Evolutionary conservation across 164 flowering plant species (phyloP), one percentile per base, ranked within the genome.

Genomic region (Amborella trichopoda): DNA sequence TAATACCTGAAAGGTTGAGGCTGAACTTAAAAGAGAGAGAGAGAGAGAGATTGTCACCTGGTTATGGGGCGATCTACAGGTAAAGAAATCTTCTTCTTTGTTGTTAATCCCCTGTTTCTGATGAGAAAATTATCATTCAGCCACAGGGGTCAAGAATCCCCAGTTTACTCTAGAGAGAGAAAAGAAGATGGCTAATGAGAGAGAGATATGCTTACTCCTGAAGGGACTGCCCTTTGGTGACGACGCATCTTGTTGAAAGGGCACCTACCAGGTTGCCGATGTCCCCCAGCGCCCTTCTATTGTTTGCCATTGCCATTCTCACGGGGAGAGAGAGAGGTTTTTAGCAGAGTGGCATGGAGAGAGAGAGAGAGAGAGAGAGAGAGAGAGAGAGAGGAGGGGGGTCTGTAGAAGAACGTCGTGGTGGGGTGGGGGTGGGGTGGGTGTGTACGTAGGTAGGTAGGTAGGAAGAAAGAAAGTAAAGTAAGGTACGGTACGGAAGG

Each of bases 271-370:
- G 30, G 37, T 47, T 55, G 28, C 46, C 39, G n/a, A 55, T 37
- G 22, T 55, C 52, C 39, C 52, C 40, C 5, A 55, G 45, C 26
- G 52, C 59, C 23, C 59, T 55, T 20, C 59, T 26, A 17, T 55
- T 55, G 30, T 26, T 26, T 13, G 36, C 44, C 40, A 51, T 55
- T 28, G 50, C 23, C 30, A 49, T 49, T 43, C 27, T 55, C 28
- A 26, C 19, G 32, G 17, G 36, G 17, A n/a, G 24, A 37, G n/a
- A 18, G 26, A 12, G n/a, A 21, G 11, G 22, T 9, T 11, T 5
- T 16, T 1, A 6, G 23, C 32, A 18, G 51, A n/a, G n/a, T n/a
- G 2, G 39, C 2, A 5, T 8, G 41, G n/a, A 37, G 40, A n/a
- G n/a, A n/a, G 14, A 40, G 24, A 50, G 45, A n/a, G 36, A 20